Conservation (phyloP, 768 basidiomycete species). For the Tricholomella constricta region DNA sequence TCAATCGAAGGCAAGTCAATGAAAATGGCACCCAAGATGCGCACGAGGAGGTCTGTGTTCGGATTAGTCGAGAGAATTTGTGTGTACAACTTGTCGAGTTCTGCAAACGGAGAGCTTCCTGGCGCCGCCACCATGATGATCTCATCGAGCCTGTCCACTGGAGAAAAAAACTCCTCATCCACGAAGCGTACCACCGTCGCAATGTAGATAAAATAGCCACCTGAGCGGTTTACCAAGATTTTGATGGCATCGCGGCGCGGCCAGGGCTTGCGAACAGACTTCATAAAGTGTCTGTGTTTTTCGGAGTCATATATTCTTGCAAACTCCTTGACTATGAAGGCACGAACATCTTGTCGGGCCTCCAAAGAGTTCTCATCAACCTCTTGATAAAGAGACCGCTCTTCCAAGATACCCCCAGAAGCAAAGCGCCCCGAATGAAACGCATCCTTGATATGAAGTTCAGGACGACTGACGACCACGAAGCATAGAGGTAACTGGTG, state of each 20-base stretch:
- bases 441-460: constrained; percentile 3
- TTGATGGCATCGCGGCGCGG: background rate
- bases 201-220: constrained; percentile 7
- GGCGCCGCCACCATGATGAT: background rate
- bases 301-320: background rate
- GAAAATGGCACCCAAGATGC: background rate
- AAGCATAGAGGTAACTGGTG: constrained; percentile 3
- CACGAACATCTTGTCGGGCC: background rate
- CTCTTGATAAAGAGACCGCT: background rate
- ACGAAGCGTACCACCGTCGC: constrained; percentile 1
- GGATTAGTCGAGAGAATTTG: background rate
- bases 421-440: background rate
- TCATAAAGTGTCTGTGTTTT: background rate
- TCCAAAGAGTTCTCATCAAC: too few relatives aligned
- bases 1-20: background rate
- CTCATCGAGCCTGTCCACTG: background rate
- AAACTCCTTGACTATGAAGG: background rate
- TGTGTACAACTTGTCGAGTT: constrained; percentile 3
- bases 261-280: background rate
- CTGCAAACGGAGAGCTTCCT: background rate
- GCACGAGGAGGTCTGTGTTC: background rate
- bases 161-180: background rate
- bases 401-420: background rate
- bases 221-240: background rate
- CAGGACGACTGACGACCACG: constrained; percentile 14